Percentiles rank a stretch among this genome's conserved stretches.
These are phyloP conservation scores for Colletotrichum truncatum DNA, from an alignment of 2,329 filamentous ascomycete genomes.

Conservation along the genomic window DNA sequence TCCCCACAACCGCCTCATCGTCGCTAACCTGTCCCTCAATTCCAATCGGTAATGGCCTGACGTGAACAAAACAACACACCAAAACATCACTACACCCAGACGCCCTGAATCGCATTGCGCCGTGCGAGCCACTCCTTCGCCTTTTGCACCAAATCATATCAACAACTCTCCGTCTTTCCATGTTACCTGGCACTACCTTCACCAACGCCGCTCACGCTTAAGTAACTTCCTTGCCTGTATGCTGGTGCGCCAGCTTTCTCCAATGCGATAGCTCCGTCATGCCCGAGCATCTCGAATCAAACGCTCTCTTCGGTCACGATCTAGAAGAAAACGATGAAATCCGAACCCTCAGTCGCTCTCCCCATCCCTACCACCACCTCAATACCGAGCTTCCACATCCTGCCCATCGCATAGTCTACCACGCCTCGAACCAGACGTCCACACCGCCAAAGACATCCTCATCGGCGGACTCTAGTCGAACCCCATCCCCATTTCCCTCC, in stretches of 20 bases:
- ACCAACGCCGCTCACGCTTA: background rate
- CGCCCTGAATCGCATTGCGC: background rate
- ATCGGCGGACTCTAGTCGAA: conserved; percentile 34
- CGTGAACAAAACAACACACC: conserved; percentile 19
- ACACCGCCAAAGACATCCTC: conserved; percentile 26
- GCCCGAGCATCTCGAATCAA: conserved; percentile 53
- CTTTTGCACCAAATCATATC: background rate
- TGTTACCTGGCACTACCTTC: conserved; percentile 7
- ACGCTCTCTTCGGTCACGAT: conserved; percentile 42
- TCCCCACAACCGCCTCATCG: conserved; percentile 23
- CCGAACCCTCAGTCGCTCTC: conserved; percentile 66
- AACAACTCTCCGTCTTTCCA: background rate
- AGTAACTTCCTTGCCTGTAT: conserved; percentile 1
- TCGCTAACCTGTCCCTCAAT: background rate
- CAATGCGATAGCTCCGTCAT: conserved; percentile 49
- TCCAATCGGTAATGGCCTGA: conserved; percentile 13
- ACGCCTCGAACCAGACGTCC: conserved; percentile 22
- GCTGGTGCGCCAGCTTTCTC: conserved; percentile 11
- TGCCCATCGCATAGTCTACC: conserved; percentile 46
- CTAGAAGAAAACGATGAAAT: conserved; percentile 49
- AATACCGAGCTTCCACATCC: conserved; percentile 64
- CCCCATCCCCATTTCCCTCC: conserved; percentile 36
- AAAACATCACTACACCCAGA: background rate
- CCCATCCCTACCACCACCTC: conserved; percentile 74
- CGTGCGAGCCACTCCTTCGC: background rate